Evolutionary conservation across 2,329 filamentous ascomycete genomes (phyloP).

Genomic region (Amylocarpus encephaloides): DNA sequence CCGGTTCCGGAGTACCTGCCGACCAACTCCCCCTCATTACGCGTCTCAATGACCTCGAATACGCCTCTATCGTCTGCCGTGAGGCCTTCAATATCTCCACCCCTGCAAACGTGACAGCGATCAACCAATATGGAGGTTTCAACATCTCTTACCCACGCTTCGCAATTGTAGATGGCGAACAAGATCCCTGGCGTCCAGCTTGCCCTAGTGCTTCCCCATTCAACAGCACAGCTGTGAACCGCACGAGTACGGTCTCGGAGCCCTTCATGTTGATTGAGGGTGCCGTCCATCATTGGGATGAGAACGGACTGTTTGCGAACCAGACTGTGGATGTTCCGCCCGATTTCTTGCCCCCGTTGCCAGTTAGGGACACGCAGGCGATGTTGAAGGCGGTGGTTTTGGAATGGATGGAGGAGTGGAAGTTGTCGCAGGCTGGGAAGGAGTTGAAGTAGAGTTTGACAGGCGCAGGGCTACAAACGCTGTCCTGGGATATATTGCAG

Average conservation of each 20-base stretch:
- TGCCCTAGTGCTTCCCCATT: constrained; percentile 57
- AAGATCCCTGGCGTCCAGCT: constrained; percentile 73
- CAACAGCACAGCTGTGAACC: constrained; percentile 41
- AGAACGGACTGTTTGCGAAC: constrained; percentile 60
- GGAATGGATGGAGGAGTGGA: constrained; percentile 61
- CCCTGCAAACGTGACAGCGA: constrained; percentile 54
- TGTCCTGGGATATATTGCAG: too few relatives aligned
- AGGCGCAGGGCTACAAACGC: not conserved
- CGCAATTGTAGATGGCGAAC: constrained; percentile 69
- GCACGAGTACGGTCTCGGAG: constrained; percentile 55
- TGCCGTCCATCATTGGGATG: constrained; percentile 80
- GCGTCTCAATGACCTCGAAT: constrained; percentile 59
- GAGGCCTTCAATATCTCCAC: constrained; percentile 63
- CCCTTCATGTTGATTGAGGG: constrained; percentile 67
- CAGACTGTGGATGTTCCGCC: constrained; percentile 40
- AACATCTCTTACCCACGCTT: constrained; percentile 65
- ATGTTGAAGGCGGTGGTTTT: constrained; percentile 56
- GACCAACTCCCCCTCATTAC: constrained; percentile 64
- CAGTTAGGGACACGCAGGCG: constrained; percentile 53
- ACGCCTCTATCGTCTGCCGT: constrained; percentile 55
- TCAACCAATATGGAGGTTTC: constrained; percentile 74
- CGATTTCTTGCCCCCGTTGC: constrained; percentile 47
- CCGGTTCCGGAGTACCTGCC: constrained; percentile 61
- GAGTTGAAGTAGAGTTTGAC: not conserved
- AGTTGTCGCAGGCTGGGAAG: not conserved